Evolutionary conservation across 768 basidiomycete genomes (phyloP).

Genomic region (Chalciporus chontae): DNA sequence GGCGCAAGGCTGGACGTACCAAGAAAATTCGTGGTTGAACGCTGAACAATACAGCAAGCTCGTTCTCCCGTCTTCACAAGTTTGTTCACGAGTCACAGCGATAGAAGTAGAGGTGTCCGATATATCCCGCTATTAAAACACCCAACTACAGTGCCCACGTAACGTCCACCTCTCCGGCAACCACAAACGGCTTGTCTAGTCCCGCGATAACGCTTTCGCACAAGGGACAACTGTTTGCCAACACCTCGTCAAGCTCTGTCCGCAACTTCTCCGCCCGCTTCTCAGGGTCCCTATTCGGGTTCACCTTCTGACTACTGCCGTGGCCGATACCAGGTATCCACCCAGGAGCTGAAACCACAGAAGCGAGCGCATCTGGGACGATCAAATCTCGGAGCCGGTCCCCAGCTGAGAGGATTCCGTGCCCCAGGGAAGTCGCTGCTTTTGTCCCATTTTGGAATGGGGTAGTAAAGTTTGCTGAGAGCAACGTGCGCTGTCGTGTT

Average conservation of each 20-base stretch:
- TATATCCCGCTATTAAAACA: neutral
- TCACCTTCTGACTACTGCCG: slow-evolving; percentile 44
- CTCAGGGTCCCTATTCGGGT: slow-evolving; percentile 44
- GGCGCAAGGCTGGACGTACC: slow-evolving; percentile 67
- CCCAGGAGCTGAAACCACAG: slow-evolving; percentile 71
- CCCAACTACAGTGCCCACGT: slow-evolving; percentile 69
- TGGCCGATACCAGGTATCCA: slow-evolving; percentile 72
- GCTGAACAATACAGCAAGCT: slow-evolving; percentile 36
- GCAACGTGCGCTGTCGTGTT: slow-evolving; percentile 56
- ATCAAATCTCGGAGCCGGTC: slow-evolving; percentile 90
- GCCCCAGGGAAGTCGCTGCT: slow-evolving; percentile 65
- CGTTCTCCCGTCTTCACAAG: too few relatives aligned
- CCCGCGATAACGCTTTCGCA: slow-evolving; percentile 88
- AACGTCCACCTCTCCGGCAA: slow-evolving; percentile 70
- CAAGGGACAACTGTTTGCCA: slow-evolving; percentile 87
- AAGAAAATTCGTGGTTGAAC: slow-evolving; percentile 77
- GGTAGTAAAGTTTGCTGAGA: slow-evolving; percentile 69
- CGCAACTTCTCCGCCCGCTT: slow-evolving; percentile 71
- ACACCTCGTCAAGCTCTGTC: slow-evolving; percentile 82
- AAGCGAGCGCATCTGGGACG: slow-evolving; percentile 88
- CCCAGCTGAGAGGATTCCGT: slow-evolving; percentile 82
- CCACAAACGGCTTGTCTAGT: slow-evolving; percentile 83
- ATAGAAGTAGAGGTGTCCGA: slow-evolving; percentile 10
- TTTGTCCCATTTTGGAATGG: slow-evolving; percentile 62
- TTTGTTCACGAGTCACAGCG: neutral